Base-by-base conservation (phyloP, 2,329 filamentous ascomycete species). In the Colletotrichum aenigma region DNA sequence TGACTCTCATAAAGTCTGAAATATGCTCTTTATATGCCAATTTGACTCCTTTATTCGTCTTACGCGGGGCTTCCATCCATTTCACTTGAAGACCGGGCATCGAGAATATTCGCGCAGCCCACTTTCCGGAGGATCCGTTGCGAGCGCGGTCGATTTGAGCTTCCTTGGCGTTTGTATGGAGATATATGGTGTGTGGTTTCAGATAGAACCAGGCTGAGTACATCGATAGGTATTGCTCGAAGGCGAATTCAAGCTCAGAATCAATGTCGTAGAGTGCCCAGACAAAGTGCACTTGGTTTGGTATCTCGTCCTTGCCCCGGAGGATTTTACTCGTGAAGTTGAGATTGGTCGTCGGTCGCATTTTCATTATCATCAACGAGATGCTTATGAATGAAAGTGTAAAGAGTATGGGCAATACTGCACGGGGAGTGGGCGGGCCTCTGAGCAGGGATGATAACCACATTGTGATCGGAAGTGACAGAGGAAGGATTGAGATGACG, bases 1-100 rank as follows among this genome's bases (percentile, higher is more conserved):
- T 71, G 18, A 71, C 72, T 13, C 75, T 58, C 7, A 74, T 64
- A 6, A 77, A 77, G 48, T 77, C 75, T 8, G 71, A 71, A 0
- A 55, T 75, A 16, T 77, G 75, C 60, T 77, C 71, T 24, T 52
- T 60, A 8, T 52, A 52, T 21, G 43, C n/a, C n/a, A 52, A 24
- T 1, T 52, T 21, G 43, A 52, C 43, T 4, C n/a, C 43, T 52
- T 21, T 12, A 13, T 52, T 52, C n/a, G 43, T 52, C 10, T 52
- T 12, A 12, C 12, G n/a, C n/a, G 43, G 43, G n/a, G 43, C 43
- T 21, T 52, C 43, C n/a, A 52, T 52, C 43, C 43, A 21, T 52
- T 21, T 52, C 12, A 52, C 43, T 52, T 52, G 43, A 24, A 52
- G 43, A 21, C 43, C 43, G 6, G 43, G 43, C 16, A 52, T 52